phyloP scores from a whole-genome alignment of 495 filamentous ascomycete species.

The Aspergillus conjunctus region DNA sequence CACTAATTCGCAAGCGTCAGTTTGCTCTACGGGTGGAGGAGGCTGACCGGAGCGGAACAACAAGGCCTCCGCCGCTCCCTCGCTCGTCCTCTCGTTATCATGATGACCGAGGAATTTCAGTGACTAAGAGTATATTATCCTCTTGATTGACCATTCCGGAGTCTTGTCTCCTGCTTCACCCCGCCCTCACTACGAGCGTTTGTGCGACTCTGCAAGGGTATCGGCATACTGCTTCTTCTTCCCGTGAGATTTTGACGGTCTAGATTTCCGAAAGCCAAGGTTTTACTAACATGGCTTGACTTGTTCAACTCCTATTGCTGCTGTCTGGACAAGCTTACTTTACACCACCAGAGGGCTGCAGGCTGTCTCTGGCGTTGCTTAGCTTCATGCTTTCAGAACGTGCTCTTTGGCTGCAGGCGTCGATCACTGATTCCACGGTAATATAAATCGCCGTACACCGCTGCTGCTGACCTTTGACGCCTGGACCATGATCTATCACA shows the following conservation, averaged over 20 bases:
- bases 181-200: too few relatives aligned
- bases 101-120: background rate
- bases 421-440: background rate
- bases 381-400: background rate
- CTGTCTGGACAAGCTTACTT: too few relatives aligned
- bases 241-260: too few relatives aligned
- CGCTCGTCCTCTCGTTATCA: background rate
- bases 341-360: background rate
- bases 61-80: background rate
- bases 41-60: conserved; percentile 31
- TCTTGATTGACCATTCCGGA: too few relatives aligned
- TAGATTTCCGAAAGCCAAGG: too few relatives aligned
- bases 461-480: background rate
- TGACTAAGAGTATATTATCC: too few relatives aligned
- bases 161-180: too few relatives aligned
- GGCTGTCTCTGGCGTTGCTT: background rate
- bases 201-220: too few relatives aligned
- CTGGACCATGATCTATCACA: background rate
- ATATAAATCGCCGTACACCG: background rate
- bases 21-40: conserved; percentile 17
- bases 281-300: too few relatives aligned
- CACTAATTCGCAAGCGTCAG: conserved; percentile 9
- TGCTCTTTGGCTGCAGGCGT: conserved; percentile 2
- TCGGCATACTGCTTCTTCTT: too few relatives aligned
- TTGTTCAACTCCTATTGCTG: too few relatives aligned